Evolutionary conservation across 2,329 filamentous ascomycete genomes (phyloP).

Genomic region (Aspergillus sp.): DNA sequence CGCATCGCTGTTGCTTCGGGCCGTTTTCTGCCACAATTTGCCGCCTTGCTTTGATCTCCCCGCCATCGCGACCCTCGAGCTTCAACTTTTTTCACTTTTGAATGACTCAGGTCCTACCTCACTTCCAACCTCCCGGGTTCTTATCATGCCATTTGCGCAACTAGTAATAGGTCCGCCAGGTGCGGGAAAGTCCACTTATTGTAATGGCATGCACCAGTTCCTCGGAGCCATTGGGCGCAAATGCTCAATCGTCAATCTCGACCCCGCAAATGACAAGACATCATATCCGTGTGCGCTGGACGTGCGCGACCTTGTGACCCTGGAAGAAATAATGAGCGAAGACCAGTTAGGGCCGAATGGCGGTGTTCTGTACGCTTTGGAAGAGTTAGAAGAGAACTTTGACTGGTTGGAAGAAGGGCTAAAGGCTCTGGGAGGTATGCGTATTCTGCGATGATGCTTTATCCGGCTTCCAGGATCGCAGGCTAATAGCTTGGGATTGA

Average conservation of each 20-base stretch:
- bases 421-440: conserved; percentile 66
- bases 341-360: conserved; percentile 91
- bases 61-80: conserved; percentile 14
- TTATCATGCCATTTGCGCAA: conserved; percentile 63
- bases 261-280: conserved; percentile 92
- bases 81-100: not conserved
- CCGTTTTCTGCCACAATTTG: conserved; percentile 33
- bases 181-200: conserved; percentile 95
- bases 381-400: conserved; percentile 90
- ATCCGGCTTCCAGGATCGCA: not conserved
- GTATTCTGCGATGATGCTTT: not conserved
- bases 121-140: not conserved
- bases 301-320: conserved; percentile 80
- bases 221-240: conserved; percentile 92
- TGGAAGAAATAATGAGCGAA: conserved; percentile 93
- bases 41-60: conserved; percentile 31
- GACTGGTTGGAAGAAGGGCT: conserved; percentile 86
- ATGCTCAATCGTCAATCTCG: conserved; percentile 92
- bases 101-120: no score
- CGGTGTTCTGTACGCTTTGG: conserved; percentile 86
- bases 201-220: conserved; percentile 99
- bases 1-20: conserved; percentile 24
- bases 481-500: not conserved
- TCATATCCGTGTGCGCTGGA: conserved; percentile 88
- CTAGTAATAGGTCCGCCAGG: conserved; percentile 93